A percentile compares a stretch with the other conserved stretches of the same genome.
phyloP scores from a whole-genome alignment of 345 rosid species.

The Rhizophora mangle region DNA sequence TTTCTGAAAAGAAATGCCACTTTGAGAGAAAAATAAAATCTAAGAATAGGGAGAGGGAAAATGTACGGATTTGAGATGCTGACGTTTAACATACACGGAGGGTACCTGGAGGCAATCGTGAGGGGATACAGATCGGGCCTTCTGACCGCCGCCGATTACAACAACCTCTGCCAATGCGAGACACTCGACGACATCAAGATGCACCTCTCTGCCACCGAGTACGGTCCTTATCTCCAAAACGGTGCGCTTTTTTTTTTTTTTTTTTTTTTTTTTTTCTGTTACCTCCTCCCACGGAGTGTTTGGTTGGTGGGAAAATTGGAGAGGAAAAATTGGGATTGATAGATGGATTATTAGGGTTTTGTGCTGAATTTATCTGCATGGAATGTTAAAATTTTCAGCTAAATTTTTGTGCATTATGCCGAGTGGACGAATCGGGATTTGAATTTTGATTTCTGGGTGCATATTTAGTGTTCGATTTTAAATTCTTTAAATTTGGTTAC shows the following conservation, averaged over 20 bases:
- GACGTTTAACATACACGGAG: conserved; percentile 93
- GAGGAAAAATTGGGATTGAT: no score
- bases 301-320: not conserved
- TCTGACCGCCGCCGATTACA: conserved; percentile 90
- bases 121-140: conserved; percentile 92
- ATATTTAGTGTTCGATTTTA: not conserved
- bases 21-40: no score
- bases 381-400: no score
- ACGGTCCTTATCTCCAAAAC: conserved; percentile 92
- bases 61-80: conserved; percentile 99
- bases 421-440: no score
- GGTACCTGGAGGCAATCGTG: conserved; percentile 94
- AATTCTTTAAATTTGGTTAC: conserved; percentile 20
- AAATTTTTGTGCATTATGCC: no score
- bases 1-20: no score
- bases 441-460: not conserved
- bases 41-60: not conserved
- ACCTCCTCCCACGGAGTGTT: no score
- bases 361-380: no score
- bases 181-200: conserved; percentile 96
- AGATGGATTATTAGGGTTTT: no score
- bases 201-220: conserved; percentile 99
- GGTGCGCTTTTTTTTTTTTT: conserved; percentile 36
- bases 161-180: conserved; percentile 96
- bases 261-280: no score